Evolutionary conservation across 768 basidiomycete genomes (phyloP).

Genomic region (Kondoa malvinella): DNA sequence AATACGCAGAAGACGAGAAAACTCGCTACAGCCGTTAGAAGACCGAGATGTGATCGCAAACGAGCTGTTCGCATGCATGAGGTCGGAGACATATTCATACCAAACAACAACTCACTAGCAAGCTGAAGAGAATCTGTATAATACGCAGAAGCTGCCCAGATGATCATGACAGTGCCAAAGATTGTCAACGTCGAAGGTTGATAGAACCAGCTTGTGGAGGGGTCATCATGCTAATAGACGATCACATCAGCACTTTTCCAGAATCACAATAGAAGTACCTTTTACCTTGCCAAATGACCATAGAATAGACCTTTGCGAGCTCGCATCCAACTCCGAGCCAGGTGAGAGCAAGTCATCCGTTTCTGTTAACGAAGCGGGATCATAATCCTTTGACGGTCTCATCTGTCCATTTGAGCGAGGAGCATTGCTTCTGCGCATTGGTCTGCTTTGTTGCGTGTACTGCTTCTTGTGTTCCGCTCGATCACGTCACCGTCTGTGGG

Average conservation of each 20-base stretch:
- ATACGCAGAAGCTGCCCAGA: neutral
- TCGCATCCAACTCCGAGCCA: neutral
- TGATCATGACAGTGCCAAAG: neutral
- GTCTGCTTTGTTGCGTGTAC: no score
- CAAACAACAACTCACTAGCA: neutral
- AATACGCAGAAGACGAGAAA: constrained; percentile 2
- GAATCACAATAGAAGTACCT: neutral
- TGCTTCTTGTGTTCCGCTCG: no score
- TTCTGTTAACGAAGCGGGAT: neutral
- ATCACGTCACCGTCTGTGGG: neutral
- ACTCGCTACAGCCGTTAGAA: neutral
- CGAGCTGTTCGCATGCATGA: neutral
- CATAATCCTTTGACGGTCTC: neutral
- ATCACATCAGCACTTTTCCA: neutral
- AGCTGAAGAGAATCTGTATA: neutral
- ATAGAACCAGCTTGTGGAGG: neutral
- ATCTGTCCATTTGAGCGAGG: neutral
- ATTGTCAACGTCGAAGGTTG: neutral
- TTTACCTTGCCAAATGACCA: neutral
- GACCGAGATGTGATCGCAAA: neutral
- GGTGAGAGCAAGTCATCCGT: neutral
- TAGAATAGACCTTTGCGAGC: neutral
- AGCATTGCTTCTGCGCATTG: neutral
- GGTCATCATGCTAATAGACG: neutral
- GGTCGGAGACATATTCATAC: neutral